Base-by-base conservation (phyloP, 139 green algal genomes). In the Coccomyxa sp. region DNA sequence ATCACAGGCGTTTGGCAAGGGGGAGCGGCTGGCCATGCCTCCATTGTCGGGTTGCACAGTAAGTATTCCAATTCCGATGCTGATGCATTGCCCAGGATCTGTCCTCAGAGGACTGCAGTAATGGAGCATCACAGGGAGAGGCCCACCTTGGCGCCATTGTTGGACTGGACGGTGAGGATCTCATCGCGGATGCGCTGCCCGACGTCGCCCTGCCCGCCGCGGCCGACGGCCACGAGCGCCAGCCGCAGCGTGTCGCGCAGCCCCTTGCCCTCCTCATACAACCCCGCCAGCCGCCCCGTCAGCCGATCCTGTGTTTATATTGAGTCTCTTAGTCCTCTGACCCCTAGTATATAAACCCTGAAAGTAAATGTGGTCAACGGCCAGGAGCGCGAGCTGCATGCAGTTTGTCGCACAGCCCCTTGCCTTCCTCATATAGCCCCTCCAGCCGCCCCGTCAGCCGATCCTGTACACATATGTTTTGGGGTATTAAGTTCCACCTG, bases 141-240 rank as follows among this genome's bases (percentile, higher is more conserved):
- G 67, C 79, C 14, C 78, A 92, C 89, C 90, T 94, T 95, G 85
- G 84, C 89, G 79, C 81, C 28, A 80, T 94, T 94, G 30, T 81
- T 77, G 15, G 85, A 85, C 87, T 95, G 92, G 17, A 95, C 84
- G 1, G 83, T 82, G 45, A 95, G 86, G 77, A 95, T 95, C 81
- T 95, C 92, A 63, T 96, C 92, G 3, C 91, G 85, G 28, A 96
- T 91, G 71, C 91, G 86, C 88, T 96, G 93, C 18, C 92, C 92
- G 85, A 93, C 84, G 81, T 94, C 90, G 7, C 92, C 89, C 14
- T 82, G 79, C 21, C 92, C 91, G 27, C 90, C 91, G 18, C 91
- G 89, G 13, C 92, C 92, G 16, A 93, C 89, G 28, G 87, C 85
- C 16, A 84, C 87, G 81, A 95, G 84, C 28, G 82, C 83, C 38